A percentile compares a stretch with the other conserved stretches of the same genome.
Conservation (phyloP, 2,329 filamentous ascomycete genomes). For the Fusarium siculi region DNA sequence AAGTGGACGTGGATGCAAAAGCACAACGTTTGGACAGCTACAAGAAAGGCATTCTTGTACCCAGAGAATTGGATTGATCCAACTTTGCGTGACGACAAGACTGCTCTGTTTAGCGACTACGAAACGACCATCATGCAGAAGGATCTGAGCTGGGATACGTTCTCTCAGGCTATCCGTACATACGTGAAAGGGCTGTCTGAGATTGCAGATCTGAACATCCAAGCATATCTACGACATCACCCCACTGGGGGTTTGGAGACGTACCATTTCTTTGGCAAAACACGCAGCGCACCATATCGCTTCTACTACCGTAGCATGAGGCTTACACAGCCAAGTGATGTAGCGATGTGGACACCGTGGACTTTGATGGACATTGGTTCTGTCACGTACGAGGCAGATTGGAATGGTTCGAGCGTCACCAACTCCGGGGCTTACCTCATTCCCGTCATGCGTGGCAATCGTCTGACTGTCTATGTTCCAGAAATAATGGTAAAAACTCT, state of each 20-base stretch:
- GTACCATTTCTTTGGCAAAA: neutral
- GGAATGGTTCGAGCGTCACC: neutral
- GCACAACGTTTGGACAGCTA: neutral
- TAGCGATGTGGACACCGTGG: neutral
- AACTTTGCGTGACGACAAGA: neutral
- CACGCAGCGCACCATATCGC: neutral
- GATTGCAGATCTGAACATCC: neutral
- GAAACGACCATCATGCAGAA: neutral
- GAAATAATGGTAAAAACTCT: neutral
- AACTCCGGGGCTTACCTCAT: neutral
- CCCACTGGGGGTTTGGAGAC: neutral
- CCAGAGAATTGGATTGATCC: neutral
- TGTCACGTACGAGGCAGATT: neutral
- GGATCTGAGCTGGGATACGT: neutral
- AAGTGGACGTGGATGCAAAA: neutral
- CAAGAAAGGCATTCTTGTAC: neutral
- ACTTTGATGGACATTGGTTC: neutral
- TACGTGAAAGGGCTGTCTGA: neutral
- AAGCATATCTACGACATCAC: neutral
- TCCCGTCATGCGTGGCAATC: neutral
- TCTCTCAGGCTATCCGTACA: neutral
- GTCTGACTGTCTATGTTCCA: neutral
- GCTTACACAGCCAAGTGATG: neutral
- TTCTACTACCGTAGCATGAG: neutral
- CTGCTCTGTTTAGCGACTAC: neutral